Percentiles rank a stretch among this genome's conserved stretches.
These are phyloP conservation scores for Vanilla planifolia DNA, from an alignment of 106 monocot genomes.

Conservation along the genomic window DNA sequence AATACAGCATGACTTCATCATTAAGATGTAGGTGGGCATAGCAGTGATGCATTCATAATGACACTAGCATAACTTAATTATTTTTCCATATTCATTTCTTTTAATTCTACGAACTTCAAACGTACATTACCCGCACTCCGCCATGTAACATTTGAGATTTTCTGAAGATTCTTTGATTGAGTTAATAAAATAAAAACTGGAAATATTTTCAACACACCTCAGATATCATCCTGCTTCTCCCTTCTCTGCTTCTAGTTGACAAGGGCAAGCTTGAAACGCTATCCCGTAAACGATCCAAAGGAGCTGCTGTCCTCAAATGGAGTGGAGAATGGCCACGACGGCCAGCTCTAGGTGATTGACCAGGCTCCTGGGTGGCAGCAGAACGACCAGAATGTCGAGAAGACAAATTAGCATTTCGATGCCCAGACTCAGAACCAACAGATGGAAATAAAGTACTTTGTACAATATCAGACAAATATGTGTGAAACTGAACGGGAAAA, in stretches of 20 bases:
- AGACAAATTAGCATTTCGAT: constrained; percentile 22
- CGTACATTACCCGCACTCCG: no score
- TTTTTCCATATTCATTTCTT: no score
- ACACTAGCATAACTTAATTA: no score
- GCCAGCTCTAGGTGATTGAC: constrained; percentile 14
- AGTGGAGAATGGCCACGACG: constrained; percentile 25
- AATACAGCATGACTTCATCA: constrained; percentile 2
- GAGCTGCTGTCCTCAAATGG: constrained; percentile 32
- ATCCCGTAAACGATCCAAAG: constrained; percentile 40
- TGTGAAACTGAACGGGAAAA: constrained; percentile 17
- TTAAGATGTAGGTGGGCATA: no score
- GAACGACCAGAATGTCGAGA: constrained; percentile 25
- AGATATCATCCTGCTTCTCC: constrained; percentile 54
- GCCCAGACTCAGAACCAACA: constrained; percentile 22
- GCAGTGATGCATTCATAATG: no score
- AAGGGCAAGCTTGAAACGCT: constrained; percentile 32
- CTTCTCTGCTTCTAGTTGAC: constrained; percentile 49
- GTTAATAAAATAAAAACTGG: no score
- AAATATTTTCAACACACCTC: constrained; percentile 32
- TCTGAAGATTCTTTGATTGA: no score
- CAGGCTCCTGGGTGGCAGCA: constrained; percentile 22
- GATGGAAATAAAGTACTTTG: constrained; percentile 12
- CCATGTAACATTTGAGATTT: no score
- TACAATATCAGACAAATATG: constrained; percentile 30
- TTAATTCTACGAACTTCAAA: no score